These are phyloP conservation scores for Naganishia sp. DNA, from an alignment of 1,284 basidiomycete species.

Conservation along the genomic window DNA sequence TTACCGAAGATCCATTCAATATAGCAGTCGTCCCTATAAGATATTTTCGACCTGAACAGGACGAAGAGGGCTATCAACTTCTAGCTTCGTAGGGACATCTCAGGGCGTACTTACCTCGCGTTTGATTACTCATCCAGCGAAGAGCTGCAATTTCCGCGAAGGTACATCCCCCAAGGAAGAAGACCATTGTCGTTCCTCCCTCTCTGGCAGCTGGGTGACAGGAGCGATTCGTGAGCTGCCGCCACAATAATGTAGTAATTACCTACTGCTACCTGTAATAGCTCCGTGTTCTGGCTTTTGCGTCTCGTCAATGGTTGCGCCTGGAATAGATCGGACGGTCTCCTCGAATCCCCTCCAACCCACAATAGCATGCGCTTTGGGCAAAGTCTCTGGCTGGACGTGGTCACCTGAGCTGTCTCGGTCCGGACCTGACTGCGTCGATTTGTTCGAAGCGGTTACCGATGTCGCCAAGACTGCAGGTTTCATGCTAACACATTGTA, in stretches of 20 bases:
- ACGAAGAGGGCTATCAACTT: background rate
- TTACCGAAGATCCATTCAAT: constrained; percentile 63
- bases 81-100: too few species aligned
- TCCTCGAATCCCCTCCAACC: constrained; percentile 99
- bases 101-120: constrained; percentile 62
- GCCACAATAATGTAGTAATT: constrained; percentile 36
- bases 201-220: constrained; percentile 49
- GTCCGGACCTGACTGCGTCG: constrained; percentile 54
- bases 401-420: constrained; percentile 51
- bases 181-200: constrained; percentile 80
- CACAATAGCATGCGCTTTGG: constrained; percentile 78
- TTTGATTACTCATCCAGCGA: constrained; percentile 82
- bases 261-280: background rate
- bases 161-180: constrained; percentile 98
- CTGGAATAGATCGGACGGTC: constrained; percentile 74
- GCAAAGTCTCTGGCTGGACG: constrained; percentile 50
- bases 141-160: constrained; percentile 95
- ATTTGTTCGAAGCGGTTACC: constrained; percentile 19
- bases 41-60: constrained; percentile 68
- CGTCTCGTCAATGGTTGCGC: constrained; percentile 77
- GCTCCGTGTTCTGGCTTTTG: constrained; percentile 53
- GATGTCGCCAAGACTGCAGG: constrained; percentile 66
- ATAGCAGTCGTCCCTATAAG: constrained; percentile 87
- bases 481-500: constrained; percentile 90
- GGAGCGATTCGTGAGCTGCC: constrained; percentile 48